Percentiles rank a stretch among this genome's conserved stretches.
phyloP scores from a whole-genome alignment of 2,329 filamentous ascomycete species.

The Fusarium hostae region DNA sequence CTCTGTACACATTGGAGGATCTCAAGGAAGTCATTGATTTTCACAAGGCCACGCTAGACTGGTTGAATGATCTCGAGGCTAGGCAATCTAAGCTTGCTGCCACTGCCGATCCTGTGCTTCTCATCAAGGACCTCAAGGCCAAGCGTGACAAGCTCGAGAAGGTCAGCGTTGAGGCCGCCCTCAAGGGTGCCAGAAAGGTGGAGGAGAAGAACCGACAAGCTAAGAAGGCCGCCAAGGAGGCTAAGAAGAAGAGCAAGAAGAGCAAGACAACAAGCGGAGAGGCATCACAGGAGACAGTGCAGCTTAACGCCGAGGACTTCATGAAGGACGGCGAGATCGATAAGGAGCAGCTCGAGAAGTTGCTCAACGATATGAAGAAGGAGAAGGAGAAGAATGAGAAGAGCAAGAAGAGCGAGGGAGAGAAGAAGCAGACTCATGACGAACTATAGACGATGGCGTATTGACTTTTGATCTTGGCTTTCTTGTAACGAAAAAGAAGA shows the following conservation, averaged over 20 bases:
- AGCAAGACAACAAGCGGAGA: constrained; percentile 52
- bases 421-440: constrained; percentile 47
- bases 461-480: constrained; percentile 23
- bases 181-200: constrained; percentile 72
- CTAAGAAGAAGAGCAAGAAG: constrained; percentile 56
- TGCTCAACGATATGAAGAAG: constrained; percentile 42
- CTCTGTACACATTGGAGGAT: constrained; percentile 79
- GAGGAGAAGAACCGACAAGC: constrained; percentile 59
- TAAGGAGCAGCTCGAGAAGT: constrained; percentile 44
- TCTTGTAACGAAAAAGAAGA: constrained; percentile 24
- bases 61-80: constrained; percentile 78
- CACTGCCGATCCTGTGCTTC: constrained; percentile 79
- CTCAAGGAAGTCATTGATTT: constrained; percentile 71
- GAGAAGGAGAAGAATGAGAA: constrained; percentile 29
- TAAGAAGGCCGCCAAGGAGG: constrained; percentile 58
- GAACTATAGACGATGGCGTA: constrained; percentile 48
- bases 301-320: constrained; percentile 61
- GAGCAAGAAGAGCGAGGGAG: constrained; percentile 34
- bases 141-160: constrained; percentile 79
- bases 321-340: constrained; percentile 49
- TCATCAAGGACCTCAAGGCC: constrained; percentile 75
- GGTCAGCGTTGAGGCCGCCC: constrained; percentile 74
- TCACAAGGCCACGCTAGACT: constrained; percentile 71
- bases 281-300: constrained; percentile 53
- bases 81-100: constrained; percentile 76